Conservation (phyloP, 768 basidiomycete species). For the Udeniomyces megalosporus region DNA sequence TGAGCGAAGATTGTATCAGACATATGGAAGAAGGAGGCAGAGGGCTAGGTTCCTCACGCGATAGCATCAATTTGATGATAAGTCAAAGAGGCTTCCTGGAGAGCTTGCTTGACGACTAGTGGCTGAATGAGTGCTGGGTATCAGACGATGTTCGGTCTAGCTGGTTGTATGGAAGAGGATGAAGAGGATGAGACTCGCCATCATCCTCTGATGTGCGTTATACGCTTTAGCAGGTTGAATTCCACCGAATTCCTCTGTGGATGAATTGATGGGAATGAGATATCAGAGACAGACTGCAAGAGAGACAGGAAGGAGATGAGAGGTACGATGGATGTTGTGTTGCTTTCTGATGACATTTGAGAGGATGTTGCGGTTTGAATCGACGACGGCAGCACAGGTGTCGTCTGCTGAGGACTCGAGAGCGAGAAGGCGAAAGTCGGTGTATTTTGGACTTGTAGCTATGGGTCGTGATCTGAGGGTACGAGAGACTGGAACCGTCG, state of each 20-base stretch:
- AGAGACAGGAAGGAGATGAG: not conserved
- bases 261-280: not conserved
- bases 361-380: constrained; percentile 40
- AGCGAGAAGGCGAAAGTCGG: constrained; percentile 25
- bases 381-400: constrained; percentile 75
- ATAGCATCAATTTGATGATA: constrained; percentile 61
- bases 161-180: not conserved
- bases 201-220: constrained; percentile 15
- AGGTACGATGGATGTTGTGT: constrained; percentile 32
- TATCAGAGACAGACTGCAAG: not conserved
- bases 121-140: constrained; percentile 39
- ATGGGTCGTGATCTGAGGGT: too few species aligned
- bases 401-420: constrained; percentile 88
- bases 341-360: constrained; percentile 81
- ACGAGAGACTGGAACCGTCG: too few species aligned
- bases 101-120: constrained; percentile 48
- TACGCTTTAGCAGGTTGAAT: not conserved
- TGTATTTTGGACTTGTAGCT: too few species aligned
- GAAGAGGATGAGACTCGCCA: too few species aligned
- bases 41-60: constrained; percentile 38
- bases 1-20: not conserved
- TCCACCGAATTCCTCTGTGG: too few species aligned
- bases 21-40: not conserved
- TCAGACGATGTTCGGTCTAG: not conserved
- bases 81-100: constrained; percentile 46